phyloP scores from a whole-genome alignment of 2,329 filamentous ascomycete genomes.

The Diaporthe humulicola region DNA sequence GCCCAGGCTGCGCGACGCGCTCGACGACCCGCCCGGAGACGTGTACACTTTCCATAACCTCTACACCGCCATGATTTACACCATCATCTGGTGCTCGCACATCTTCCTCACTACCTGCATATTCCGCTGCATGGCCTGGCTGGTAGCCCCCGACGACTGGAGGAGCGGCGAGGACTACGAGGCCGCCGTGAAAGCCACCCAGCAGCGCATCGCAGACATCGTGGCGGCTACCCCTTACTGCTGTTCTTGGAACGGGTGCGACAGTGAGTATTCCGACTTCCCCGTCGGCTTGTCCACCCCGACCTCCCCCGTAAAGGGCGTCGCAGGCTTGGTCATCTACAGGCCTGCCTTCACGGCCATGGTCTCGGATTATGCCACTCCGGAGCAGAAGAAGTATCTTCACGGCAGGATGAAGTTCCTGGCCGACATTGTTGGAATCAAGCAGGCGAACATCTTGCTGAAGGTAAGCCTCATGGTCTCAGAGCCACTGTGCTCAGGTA shows the following conservation, averaged over 20 bases:
- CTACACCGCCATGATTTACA: slow-evolving; percentile 41
- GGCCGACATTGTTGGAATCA: slow-evolving; percentile 42
- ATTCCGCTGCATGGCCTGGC: slow-evolving; percentile 43
- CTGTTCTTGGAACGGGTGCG: slow-evolving; percentile 43
- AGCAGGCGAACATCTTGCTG: slow-evolving; percentile 42
- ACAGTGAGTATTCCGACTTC: slow-evolving; percentile 39
- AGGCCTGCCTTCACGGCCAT: slow-evolving; percentile 42
- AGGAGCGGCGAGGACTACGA: slow-evolving; percentile 41
- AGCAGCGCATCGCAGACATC: slow-evolving; percentile 41
- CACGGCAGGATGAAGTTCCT: slow-evolving; percentile 40
- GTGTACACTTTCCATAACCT: slow-evolving; percentile 43
- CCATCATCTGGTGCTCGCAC: slow-evolving; percentile 43
- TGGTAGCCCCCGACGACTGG: slow-evolving; percentile 42
- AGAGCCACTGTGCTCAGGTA: not conserved
- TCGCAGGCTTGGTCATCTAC: slow-evolving; percentile 41
- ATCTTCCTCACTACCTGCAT: slow-evolving; percentile 44
- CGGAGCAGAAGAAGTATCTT: slow-evolving; percentile 41
- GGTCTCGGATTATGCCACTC: slow-evolving; percentile 42
- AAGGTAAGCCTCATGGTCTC: slow-evolving; percentile 35
- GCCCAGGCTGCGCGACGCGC: slow-evolving; percentile 26
- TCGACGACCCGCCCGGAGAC: slow-evolving; percentile 33
- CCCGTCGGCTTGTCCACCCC: slow-evolving; percentile 38
- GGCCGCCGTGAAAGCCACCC: slow-evolving; percentile 39
- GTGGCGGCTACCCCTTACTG: slow-evolving; percentile 42
- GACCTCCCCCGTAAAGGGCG: slow-evolving; percentile 41